Base-by-base conservation (phyloP, 2,329 filamentous ascomycete species). In the Pseudopyrenochaeta lycopersici region DNA sequence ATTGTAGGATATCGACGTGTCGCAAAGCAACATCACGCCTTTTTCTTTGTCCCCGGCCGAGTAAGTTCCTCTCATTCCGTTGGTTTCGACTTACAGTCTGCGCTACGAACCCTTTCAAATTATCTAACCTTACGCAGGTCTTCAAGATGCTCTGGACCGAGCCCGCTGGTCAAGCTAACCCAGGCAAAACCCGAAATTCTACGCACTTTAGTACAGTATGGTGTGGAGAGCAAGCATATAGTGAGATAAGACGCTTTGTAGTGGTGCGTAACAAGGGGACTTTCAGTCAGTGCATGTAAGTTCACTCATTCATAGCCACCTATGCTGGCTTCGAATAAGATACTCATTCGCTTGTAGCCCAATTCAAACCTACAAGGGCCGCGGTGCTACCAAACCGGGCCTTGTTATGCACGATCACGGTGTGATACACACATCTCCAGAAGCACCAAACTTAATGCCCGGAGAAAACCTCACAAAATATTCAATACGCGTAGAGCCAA, bases 401-500 rank as follows among this genome's bases (percentile, higher is more conserved):
- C n/a, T 63, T 3, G 23, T 48, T 2, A 54, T 62, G 30, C 17
- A 52, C 0, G 54, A 68, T 29, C 67, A 70, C 29, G 59, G 56
- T 10, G 56, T 70, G 15, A 64, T 68, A 15, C 58, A 66, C 39
- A 68, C 64, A 20, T 40, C 51, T 4, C 7, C 62, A 67, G 7
- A 11, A 0, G 5, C 41, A 3, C 23, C 58, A 1, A 18, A 31
- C 6, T 45, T 48, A 11, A 30, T 62, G 46, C 5, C 30, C 1
- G 52, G 53, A 2, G 76, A 78, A 15, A 33, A 18, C 5, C 65
- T 77, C 54, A 58, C 49, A 7, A 79, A 80, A 51, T 53, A 57
- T 12, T 66, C 76, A 2, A 58, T 79, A 2, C 64, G 66, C 15
- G 69, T 80, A 11, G 32, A 58, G 7, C 64, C 71, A 2, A 57